Conservation (phyloP, 257 asterid species). For the Fraxinus pennsylvanica region DNA sequence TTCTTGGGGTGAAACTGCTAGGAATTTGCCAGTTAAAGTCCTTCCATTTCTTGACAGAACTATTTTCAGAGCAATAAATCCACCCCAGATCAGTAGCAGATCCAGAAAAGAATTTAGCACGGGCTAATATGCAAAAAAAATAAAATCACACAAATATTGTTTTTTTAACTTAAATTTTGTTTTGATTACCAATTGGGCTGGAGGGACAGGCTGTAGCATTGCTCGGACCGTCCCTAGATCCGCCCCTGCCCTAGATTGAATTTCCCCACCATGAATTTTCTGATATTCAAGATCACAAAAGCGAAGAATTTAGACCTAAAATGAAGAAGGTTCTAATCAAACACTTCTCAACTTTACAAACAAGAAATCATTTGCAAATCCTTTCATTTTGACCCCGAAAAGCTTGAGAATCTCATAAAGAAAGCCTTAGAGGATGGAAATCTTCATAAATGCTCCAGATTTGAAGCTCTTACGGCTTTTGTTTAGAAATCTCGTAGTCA, state of each 20-base stretch:
- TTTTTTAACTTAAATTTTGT: no score
- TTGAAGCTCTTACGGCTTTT: constrained; percentile 83
- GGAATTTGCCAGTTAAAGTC: constrained; percentile 52
- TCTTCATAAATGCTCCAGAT: constrained; percentile 64
- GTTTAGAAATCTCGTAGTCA: constrained; percentile 72
- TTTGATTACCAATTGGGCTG: no score
- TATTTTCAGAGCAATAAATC: constrained; percentile 64
- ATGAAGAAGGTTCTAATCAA: constrained; percentile 30
- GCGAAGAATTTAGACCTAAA: no score
- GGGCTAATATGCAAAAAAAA: no score
- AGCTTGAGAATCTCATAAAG: constrained; percentile 52
- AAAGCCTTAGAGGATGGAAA: constrained; percentile 54
- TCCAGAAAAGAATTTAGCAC: no score
- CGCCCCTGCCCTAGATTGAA: constrained; percentile 23
- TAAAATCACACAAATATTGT: no score
- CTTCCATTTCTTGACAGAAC: constrained; percentile 78
- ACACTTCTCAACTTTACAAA: constrained; percentile 53
- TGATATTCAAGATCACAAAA: constrained; percentile 50
- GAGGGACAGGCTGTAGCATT: no score
- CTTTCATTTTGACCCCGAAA: constrained; percentile 68
- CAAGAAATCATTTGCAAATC: constrained; percentile 68
- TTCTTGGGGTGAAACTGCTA: constrained; percentile 80
- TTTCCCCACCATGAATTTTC: constrained; percentile 78
- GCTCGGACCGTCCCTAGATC: no score
- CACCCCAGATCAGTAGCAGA: constrained; percentile 42